Conservation (phyloP, 139 green algal genomes). For the Tetradesmus obliquus region DNA sequence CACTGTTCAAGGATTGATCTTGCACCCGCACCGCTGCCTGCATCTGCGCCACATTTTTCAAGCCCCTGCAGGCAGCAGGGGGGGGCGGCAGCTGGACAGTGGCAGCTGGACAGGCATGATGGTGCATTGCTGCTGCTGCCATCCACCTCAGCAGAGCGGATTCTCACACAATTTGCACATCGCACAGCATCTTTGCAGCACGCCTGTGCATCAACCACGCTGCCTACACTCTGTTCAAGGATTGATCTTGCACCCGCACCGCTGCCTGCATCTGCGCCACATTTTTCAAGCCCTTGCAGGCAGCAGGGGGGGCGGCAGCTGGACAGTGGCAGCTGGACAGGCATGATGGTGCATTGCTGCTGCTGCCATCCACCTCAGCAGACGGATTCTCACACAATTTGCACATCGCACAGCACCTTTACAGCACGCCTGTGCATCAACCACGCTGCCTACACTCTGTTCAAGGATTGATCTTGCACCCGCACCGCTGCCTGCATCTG, state of each 20-base stretch:
- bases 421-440: background rate
- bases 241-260: no score
- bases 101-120: constrained; percentile 34
- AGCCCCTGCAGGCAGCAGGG: background rate
- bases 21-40: background rate
- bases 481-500: background rate
- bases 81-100: background rate
- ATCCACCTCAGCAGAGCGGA: no score
- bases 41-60: background rate
- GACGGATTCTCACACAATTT: no score
- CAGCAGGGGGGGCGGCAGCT: background rate
- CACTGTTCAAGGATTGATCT: no score
- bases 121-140: no score
- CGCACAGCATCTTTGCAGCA: no score
- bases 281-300: background rate
- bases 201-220: background rate
- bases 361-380: no score
- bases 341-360: no score
- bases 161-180: no score
- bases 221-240: background rate
- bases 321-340: constrained; percentile 5
- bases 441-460: no score
- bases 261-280: background rate
- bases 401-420: no score
- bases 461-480: no score